Evolutionary conservation across 331 rosid genomes (phyloP).

Genomic region (Phaseolus coccineus): DNA sequence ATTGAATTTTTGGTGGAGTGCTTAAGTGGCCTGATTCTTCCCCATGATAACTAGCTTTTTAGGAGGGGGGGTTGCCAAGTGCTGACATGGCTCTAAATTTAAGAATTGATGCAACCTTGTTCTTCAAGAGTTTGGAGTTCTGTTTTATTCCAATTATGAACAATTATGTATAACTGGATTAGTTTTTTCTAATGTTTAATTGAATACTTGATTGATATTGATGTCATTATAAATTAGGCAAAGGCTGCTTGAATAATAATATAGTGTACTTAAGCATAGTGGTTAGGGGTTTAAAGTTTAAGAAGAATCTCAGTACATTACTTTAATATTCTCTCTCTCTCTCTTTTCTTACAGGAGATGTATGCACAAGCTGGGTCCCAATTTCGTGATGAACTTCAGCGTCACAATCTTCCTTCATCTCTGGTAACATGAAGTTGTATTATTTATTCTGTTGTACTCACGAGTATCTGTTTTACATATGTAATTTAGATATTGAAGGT

Average conservation of each 20-base stretch:
- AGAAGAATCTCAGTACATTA: conserved; percentile 29
- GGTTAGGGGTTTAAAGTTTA: conserved; percentile 36
- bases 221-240: conserved; percentile 6
- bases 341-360: conserved; percentile 74
- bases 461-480: neutral
- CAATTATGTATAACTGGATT: conserved; percentile 9
- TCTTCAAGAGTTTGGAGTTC: conserved; percentile 18
- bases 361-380: conserved; percentile 93
- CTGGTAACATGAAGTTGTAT: conserved; percentile 61
- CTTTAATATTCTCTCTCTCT: conserved; percentile 32
- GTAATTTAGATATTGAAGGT: conserved; percentile 37
- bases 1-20: neutral
- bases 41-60: too few species aligned
- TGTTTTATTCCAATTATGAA: conserved; percentile 32
- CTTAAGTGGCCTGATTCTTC: neutral
- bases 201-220: conserved; percentile 20
- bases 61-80: too few species aligned
- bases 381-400: conserved; percentile 94
- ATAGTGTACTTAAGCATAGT: conserved; percentile 34
- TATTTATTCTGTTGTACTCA: conserved; percentile 14
- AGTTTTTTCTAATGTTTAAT: conserved; percentile 15
- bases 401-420: conserved; percentile 84
- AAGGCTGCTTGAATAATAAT: conserved; percentile 27
- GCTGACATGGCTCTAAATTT: conserved; percentile 30
- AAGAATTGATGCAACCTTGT: conserved; percentile 30